phyloP scores from a whole-genome alignment of 2,329 filamentous ascomycete genomes.

The Fusarium incarnatum region DNA sequence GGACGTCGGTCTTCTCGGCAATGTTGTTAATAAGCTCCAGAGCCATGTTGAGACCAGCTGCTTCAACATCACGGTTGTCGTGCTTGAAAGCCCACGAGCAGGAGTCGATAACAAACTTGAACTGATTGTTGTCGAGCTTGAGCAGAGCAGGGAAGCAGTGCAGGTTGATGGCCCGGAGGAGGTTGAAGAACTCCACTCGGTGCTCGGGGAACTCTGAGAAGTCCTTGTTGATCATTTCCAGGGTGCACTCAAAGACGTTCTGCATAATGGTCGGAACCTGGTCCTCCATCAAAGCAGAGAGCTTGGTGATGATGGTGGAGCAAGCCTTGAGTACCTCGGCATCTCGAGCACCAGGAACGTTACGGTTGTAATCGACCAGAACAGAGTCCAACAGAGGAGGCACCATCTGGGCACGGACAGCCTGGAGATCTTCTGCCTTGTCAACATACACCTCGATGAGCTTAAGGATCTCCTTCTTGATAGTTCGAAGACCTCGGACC shows the following conservation, averaged over 20 bases:
- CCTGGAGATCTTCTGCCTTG: slow-evolving; percentile 94
- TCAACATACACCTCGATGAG: slow-evolving; percentile 98
- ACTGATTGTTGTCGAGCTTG: slow-evolving; percentile 94
- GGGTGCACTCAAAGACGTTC: slow-evolving; percentile 96
- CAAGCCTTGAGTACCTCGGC: slow-evolving; percentile 97
- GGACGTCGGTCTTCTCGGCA: slow-evolving; percentile 86
- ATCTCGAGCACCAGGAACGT: slow-evolving; percentile 94
- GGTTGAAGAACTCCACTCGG: slow-evolving; percentile 99
- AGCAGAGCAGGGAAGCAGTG: slow-evolving; percentile 96
- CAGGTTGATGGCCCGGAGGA: slow-evolving; percentile 93
- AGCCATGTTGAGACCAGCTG: slow-evolving; percentile 97
- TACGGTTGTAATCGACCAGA: slow-evolving; percentile 94
- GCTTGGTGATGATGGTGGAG: slow-evolving; percentile 95
- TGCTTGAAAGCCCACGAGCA: slow-evolving; percentile 99
- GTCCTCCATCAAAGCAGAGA: slow-evolving; percentile 97
- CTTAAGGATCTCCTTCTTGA: slow-evolving; percentile 99
- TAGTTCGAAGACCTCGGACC: slow-evolving; percentile 92
- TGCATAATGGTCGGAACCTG: slow-evolving; percentile 98
- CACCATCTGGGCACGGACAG: slow-evolving; percentile 93
- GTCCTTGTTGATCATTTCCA: slow-evolving; percentile 99
- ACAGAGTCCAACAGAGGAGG: slow-evolving; percentile 96
- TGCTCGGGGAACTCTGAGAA: slow-evolving; percentile 99
- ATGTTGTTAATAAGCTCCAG: slow-evolving; percentile 98
- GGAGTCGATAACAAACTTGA: slow-evolving; percentile 99
- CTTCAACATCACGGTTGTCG: slow-evolving; percentile 97